Evolutionary conservation across 2,329 filamentous ascomycete species (phyloP).

Genomic region (Bisporella sp.): DNA sequence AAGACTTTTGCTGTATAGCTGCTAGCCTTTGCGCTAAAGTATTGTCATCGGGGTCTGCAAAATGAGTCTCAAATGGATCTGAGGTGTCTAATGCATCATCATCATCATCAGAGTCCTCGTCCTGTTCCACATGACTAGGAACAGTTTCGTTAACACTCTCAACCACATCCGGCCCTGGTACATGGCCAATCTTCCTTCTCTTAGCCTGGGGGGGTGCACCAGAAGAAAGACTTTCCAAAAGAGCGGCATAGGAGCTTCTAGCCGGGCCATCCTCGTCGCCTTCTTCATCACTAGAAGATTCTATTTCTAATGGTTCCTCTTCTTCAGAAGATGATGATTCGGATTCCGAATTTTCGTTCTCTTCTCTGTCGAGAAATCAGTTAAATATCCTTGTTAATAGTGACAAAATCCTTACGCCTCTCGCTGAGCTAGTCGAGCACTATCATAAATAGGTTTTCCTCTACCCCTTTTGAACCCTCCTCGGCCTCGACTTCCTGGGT

Average conservation of each 20-base stretch:
- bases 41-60: constrained; percentile 59
- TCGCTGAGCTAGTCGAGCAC: constrained; percentile 37
- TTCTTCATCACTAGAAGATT: constrained; percentile 38
- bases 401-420: constrained; percentile 24
- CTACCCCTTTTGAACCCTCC: constrained; percentile 25
- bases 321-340: constrained; percentile 34
- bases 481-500: constrained; percentile 8
- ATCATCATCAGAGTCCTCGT: constrained; percentile 30
- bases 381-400: no score
- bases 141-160: constrained; percentile 2
- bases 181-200: constrained; percentile 45
- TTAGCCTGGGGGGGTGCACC: constrained; percentile 42
- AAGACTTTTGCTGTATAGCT: constrained; percentile 42
- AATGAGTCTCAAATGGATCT: constrained; percentile 79
- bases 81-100: constrained; percentile 43
- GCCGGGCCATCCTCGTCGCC: constrained; percentile 29
- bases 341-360: constrained; percentile 23
- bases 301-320: constrained; percentile 33
- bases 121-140: background rate
- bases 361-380: constrained; percentile 12
- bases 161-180: constrained; percentile 11
- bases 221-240: constrained; percentile 50
- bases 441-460: constrained; percentile 37
- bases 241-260: constrained; percentile 46
- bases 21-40: constrained; percentile 47